phyloP scores from a whole-genome alignment of 2,329 filamentous ascomycete genomes.

The Alternaria triticina region DNA sequence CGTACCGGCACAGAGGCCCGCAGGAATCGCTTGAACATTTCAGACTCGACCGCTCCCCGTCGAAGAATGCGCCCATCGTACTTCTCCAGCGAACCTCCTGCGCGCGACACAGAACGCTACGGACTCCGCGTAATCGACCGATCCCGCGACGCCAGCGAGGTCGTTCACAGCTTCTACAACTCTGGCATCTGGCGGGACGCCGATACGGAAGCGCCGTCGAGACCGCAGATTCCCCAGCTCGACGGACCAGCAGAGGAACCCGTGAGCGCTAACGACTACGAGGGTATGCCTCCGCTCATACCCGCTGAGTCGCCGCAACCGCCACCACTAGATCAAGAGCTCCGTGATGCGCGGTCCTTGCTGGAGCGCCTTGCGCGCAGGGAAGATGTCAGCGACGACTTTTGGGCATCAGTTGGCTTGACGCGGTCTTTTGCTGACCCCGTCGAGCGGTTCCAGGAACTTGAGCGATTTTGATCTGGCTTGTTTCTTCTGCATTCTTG shows the following conservation, averaged over 20 bases:
- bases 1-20: slow-evolving; percentile 32
- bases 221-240: slow-evolving; percentile 17
- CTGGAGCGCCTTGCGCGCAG: slow-evolving; percentile 72
- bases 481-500: neutral
- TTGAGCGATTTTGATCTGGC: slow-evolving; percentile 32
- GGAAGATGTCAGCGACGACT: slow-evolving; percentile 80
- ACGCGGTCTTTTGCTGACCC: slow-evolving; percentile 42
- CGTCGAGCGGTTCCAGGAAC: slow-evolving; percentile 44
- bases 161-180: slow-evolving; percentile 38
- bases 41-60: slow-evolving; percentile 10
- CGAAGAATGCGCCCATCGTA: slow-evolving; percentile 27
- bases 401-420: slow-evolving; percentile 67
- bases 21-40: slow-evolving; percentile 5
- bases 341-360: slow-evolving; percentile 74
- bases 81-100: slow-evolving; percentile 36
- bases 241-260: slow-evolving; percentile 29
- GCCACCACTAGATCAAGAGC: slow-evolving; percentile 45
- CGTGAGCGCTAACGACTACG: slow-evolving; percentile 25
- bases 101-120: slow-evolving; percentile 35
- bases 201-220: slow-evolving; percentile 10
- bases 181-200: slow-evolving; percentile 4
- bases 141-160: slow-evolving; percentile 34
- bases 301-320: slow-evolving; percentile 14
- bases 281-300: slow-evolving; percentile 14
- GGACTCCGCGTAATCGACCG: slow-evolving; percentile 36